phyloP scores from a whole-genome alignment of 1,139 yeast genomes.

The Debaryomycetaceae sp. region DNA sequence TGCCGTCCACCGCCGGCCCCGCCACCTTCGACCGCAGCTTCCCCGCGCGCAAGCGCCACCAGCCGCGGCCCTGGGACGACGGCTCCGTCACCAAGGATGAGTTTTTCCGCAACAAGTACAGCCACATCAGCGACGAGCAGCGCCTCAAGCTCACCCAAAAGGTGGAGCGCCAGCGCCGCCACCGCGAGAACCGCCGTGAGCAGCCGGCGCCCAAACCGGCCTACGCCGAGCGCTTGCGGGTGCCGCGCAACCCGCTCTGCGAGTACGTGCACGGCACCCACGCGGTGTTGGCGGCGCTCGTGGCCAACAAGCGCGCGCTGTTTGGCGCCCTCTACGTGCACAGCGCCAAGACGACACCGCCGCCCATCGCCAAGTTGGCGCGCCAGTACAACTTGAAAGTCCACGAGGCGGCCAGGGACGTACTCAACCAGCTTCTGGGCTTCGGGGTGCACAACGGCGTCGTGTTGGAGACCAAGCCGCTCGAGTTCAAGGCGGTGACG shows the following conservation, averaged over 20 bases:
- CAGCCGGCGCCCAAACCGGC: slow-evolving; percentile 9
- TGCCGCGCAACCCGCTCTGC: slow-evolving; percentile 38
- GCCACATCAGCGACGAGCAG: slow-evolving; percentile 25
- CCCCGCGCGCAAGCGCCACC: slow-evolving; percentile 12
- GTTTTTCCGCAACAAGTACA: slow-evolving; percentile 38
- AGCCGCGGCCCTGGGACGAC: slow-evolving; percentile 36
- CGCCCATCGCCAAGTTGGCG: slow-evolving; percentile 43
- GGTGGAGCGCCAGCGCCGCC: slow-evolving; percentile 32
- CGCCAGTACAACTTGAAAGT: slow-evolving; percentile 40
- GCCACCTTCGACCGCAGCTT: slow-evolving; percentile 16
- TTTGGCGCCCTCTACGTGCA: slow-evolving; percentile 49
- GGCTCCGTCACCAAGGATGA: slow-evolving; percentile 36
- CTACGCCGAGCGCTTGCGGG: slow-evolving; percentile 2
- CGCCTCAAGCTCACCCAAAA: slow-evolving; percentile 28
- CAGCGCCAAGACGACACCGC: slow-evolving; percentile 24
- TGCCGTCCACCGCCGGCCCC: too few relatives aligned
- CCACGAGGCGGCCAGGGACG: slow-evolving; percentile 45
- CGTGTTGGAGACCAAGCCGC: slow-evolving; percentile 63
- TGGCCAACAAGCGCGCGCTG: slow-evolving; percentile 49
- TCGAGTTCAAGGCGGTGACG: slow-evolving; percentile 41
- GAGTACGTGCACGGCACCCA: slow-evolving; percentile 79
- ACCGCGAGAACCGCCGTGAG: slow-evolving; percentile 17
- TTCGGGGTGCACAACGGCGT: slow-evolving; percentile 83
- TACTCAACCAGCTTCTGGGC: slow-evolving; percentile 55
- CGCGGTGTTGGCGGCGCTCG: slow-evolving; percentile 67